These are phyloP conservation scores for Pelargonium citronellum DNA, from an alignment of 441 rosid genomes.

Conservation along the genomic window DNA sequence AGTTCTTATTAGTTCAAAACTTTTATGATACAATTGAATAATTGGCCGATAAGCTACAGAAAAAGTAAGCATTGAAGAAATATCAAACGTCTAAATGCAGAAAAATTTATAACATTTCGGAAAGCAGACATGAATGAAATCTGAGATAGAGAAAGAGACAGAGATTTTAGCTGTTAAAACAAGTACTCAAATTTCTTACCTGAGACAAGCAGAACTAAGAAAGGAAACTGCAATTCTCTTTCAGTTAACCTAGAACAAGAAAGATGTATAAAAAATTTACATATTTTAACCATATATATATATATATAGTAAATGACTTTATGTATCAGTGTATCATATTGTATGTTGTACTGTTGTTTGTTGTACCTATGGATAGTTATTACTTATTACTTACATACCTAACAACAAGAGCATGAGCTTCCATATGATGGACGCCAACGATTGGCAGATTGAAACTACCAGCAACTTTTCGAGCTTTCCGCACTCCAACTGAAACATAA, in stretches of 20 bases:
- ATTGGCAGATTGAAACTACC: conserved; percentile 63
- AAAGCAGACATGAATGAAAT: too few relatives aligned
- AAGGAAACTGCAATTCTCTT: conserved; percentile 76
- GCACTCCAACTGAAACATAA: conserved; percentile 71
- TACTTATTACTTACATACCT: conserved; percentile 38
- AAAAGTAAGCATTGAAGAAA: too few relatives aligned
- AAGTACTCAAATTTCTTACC: conserved; percentile 35
- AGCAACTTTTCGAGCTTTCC: conserved; percentile 76
- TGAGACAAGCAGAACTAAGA: conserved; percentile 85
- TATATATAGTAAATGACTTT: too few relatives aligned
- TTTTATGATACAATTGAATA: too few relatives aligned
- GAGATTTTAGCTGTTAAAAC: conserved; percentile 6
- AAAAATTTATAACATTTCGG: too few relatives aligned
- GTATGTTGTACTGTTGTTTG: not conserved
- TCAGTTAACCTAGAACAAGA: conserved; percentile 50
- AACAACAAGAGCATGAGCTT: conserved; percentile 93
- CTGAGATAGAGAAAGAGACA: not conserved
- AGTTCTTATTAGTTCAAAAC: too few relatives aligned
- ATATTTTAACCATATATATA: too few relatives aligned
- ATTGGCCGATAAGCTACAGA: too few relatives aligned
- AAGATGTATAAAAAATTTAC: conserved; percentile 9
- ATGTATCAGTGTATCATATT: too few relatives aligned
- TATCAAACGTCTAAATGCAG: too few relatives aligned
- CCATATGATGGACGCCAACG: conserved; percentile 88
- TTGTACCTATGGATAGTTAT: not conserved